These are phyloP conservation scores for Psilocybe azurescens DNA, from an alignment of 768 basidiomycete species.

Conservation along the genomic window DNA sequence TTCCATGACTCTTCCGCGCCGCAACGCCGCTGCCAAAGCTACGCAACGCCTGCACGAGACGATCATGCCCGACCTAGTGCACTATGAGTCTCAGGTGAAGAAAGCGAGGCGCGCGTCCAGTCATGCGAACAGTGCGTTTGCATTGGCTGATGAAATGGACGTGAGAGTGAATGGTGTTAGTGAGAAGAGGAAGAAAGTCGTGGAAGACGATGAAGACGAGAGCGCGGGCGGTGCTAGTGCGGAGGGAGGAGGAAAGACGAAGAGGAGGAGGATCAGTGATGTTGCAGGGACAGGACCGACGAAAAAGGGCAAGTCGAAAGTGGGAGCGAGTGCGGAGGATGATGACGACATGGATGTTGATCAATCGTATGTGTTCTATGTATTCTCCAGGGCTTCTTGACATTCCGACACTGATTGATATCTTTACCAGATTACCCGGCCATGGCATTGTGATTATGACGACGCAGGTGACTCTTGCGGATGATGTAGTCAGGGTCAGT, in stretches of 20 bases:
- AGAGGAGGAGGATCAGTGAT: constrained; percentile 20
- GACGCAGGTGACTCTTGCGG: constrained; percentile 64
- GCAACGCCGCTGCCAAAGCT: constrained; percentile 50
- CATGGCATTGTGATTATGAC: constrained; percentile 61
- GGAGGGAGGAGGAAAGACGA: constrained; percentile 14
- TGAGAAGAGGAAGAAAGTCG: constrained; percentile 18
- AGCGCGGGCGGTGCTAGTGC: background rate
- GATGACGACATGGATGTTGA: constrained; percentile 23
- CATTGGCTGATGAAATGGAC: constrained; percentile 18
- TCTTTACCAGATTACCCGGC: constrained; percentile 15
- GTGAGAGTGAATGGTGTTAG: constrained; percentile 7
- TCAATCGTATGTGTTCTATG: background rate
- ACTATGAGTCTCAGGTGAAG: constrained; percentile 69
- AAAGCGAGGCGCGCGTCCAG: constrained; percentile 30
- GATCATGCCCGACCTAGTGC: constrained; percentile 81
- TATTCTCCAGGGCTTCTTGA: background rate
- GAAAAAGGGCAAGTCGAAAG: constrained; percentile 27
- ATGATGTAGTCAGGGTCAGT: constrained; percentile 65
- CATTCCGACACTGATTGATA: background rate
- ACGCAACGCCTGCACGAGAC: constrained; percentile 59
- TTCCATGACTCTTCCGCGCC: constrained; percentile 3
- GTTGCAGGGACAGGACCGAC: background rate
- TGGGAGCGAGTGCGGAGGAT: constrained; percentile 21
- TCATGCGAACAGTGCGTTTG: constrained; percentile 26
- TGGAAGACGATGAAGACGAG: constrained; percentile 6